These are phyloP conservation scores for Nannochloropsis salina DNA, from an alignment of 108 stramenopile species.

Conservation along the genomic window DNA sequence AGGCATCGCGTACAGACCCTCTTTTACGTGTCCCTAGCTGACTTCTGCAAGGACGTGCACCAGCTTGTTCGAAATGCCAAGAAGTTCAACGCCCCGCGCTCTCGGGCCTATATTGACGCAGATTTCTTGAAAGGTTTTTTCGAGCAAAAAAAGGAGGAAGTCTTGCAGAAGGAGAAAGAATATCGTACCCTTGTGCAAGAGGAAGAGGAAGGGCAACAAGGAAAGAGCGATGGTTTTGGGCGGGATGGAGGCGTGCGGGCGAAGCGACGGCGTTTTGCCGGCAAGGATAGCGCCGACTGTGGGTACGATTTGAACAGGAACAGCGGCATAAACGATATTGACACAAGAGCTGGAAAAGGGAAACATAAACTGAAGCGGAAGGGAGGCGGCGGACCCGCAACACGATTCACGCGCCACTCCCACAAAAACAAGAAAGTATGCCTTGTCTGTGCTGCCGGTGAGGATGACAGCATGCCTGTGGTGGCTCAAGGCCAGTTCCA, in stretches of 20 bases:
- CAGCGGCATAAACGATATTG: neutral
- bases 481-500: neutral
- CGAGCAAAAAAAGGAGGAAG: neutral
- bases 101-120: slow-evolving; percentile 1
- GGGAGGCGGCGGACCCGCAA: neutral
- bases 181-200: neutral
- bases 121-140: neutral
- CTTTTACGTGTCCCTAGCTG: neutral
- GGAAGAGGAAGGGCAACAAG: neutral
- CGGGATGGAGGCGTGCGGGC: neutral
- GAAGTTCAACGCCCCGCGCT: neutral
- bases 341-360: too few species aligned
- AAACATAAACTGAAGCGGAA: neutral
- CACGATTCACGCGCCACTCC: neutral
- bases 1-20: neutral
- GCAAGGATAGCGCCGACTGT: neutral
- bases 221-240: neutral
- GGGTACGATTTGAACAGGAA: neutral
- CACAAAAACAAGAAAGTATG: neutral
- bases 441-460: neutral
- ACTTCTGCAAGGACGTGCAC: slow-evolving; percentile 7
- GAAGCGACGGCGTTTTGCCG: neutral
- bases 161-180: neutral
- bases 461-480: slow-evolving; percentile 5
- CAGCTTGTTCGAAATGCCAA: slow-evolving; percentile 12